Conservation (phyloP, 192 early-diverging fungal genomes). For the Piromyces finnis region DNA sequence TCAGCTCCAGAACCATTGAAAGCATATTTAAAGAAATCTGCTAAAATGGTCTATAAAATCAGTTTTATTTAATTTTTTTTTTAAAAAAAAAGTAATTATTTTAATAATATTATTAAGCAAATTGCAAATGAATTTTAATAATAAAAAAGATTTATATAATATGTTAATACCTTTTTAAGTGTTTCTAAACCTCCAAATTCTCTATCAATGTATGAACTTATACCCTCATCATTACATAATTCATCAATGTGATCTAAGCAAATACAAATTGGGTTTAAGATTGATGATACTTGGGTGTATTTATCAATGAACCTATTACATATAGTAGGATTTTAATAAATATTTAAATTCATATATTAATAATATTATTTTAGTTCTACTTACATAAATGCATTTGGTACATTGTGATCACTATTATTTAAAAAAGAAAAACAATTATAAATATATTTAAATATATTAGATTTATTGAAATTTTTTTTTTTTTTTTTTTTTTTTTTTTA, state of each 20-base stretch:
- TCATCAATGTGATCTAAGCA: conserved; percentile 55
- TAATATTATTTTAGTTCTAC: too few species aligned
- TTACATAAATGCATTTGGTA: conserved; percentile 94
- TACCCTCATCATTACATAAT: conserved; percentile 31
- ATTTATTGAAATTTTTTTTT: too few species aligned
- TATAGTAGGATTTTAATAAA: too few species aligned
- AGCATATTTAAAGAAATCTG: conserved; percentile 86
- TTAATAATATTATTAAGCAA: too few species aligned
- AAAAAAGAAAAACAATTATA: too few species aligned
- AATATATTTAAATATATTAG: too few species aligned
- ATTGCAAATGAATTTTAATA: too few species aligned
- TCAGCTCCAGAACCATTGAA: conserved; percentile 95
- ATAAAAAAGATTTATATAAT: too few species aligned
- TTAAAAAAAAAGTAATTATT: too few species aligned
- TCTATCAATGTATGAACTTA: conserved; percentile 44
- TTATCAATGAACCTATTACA: conserved; percentile 14
- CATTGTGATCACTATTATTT: conserved; percentile 30
- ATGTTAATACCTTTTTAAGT: conserved; percentile 6
- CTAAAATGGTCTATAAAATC: conserved; percentile 50
- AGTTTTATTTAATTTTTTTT: too few species aligned
- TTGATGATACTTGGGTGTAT: conserved; percentile 94
- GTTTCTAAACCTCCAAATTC: conserved; percentile 45
- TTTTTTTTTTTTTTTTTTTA: too few species aligned
- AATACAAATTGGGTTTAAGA: conserved; percentile 71
- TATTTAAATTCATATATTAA: too few species aligned